Percentiles rank a stretch among this genome's conserved stretches.
Evolutionary conservation across 2,329 filamentous ascomycete species (phyloP).

Genomic region (Neophaeococcomyces mojaviensis): DNA sequence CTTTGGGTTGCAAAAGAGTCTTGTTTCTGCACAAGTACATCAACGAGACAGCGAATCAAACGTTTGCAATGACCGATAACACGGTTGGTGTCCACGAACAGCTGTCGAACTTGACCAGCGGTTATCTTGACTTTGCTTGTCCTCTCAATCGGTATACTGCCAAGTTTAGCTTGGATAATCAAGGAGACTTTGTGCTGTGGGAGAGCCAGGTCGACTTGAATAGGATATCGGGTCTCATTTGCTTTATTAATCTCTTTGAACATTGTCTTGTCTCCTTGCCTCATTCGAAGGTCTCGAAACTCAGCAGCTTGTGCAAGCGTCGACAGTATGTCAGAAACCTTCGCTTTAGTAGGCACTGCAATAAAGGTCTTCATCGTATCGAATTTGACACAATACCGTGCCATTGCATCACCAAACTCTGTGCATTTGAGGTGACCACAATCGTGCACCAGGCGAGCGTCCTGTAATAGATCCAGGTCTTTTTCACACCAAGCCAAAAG

Average conservation of each 20-base stretch:
- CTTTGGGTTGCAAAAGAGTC: constrained; percentile 63
- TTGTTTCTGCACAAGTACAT: constrained; percentile 56
- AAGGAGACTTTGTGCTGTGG: constrained; percentile 69
- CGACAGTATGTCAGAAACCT: constrained; percentile 62
- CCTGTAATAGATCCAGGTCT: constrained; percentile 58
- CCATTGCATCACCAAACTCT: constrained; percentile 72
- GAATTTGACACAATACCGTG: constrained; percentile 71
- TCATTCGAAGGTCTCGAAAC: constrained; percentile 65
- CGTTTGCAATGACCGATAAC: constrained; percentile 64
- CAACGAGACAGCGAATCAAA: constrained; percentile 66
- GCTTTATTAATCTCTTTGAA: constrained; percentile 68
- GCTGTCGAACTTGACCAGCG: constrained; percentile 41
- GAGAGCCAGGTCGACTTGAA: constrained; percentile 59
- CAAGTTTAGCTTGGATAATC: constrained; percentile 68
- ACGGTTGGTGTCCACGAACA: constrained; percentile 45
- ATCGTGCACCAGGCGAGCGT: constrained; percentile 49
- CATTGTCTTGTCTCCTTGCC: constrained; percentile 58
- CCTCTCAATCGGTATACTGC: constrained; percentile 54
- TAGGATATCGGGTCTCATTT: constrained; percentile 59
- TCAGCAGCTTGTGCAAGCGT: constrained; percentile 61
- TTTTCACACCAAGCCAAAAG: constrained; percentile 64
- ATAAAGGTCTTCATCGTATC: constrained; percentile 70
- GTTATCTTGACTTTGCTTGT: constrained; percentile 49
- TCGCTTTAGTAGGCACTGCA: constrained; percentile 52
- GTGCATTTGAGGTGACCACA: constrained; percentile 52